Base-by-base conservation (phyloP, 495 filamentous ascomycete genomes). In the Penicillium antarcticum region DNA sequence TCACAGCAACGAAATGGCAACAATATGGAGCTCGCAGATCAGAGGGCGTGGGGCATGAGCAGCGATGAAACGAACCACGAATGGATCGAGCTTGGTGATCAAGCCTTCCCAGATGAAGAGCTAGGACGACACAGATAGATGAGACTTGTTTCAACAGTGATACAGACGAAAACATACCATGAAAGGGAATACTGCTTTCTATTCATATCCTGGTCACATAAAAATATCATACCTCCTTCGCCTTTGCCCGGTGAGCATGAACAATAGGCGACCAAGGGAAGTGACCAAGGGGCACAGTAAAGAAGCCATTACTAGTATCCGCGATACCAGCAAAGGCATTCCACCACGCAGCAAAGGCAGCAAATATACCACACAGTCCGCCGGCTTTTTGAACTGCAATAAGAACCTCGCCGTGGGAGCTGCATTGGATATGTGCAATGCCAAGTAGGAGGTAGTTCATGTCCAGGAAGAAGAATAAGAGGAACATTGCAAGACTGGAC, bases 261-360 rank as follows among this genome's bases (percentile, higher is more conserved):
- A 40, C 42, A 35, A 39, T 52, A n/a, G 52, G 52, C 3, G 63
- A 64, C 91, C 91, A 95, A 14, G 90, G 91, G 77, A 96, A 94
- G 75, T 95, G 89, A 48, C 81, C 79, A 57, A 94, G 86, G 37
- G 89, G 90, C 57, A 92, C 75, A 55, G 87, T 75, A 76, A 96
- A 92, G 82, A 95, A 95, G 53, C 87, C 88, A 42, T 84, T 87
- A 66, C 68, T 73, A 9, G 64, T 61, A 56, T 95, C 89, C 42
- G 83, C 84, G 53, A 95, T 83, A 83, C 91, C 91, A 48, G 90
- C 89, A 55, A 92, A 76, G 13, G 89, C 89, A 58, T 92, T 91
- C 63, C 92, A 95, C 91, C 91, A 95, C 3, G 90, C 90, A 41
- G 87, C 58, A 66, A 94, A 89, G 0, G 90, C 87, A 1, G 91